Base-by-base conservation (phyloP, 179 eudicot genomes). In the Nepenthes alata region DNA sequence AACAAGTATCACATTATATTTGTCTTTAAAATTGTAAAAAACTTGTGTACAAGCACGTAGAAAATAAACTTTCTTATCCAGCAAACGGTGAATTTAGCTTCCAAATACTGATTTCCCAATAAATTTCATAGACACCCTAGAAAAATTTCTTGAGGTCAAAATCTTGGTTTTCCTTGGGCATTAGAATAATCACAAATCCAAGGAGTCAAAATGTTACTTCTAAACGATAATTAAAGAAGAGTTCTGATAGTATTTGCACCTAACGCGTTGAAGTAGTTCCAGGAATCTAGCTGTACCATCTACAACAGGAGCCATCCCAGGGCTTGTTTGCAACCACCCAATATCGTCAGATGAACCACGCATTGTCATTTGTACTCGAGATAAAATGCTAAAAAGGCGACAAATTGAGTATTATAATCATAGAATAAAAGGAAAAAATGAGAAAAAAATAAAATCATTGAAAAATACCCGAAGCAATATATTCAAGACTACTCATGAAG, bases 281-380 rank as follows among this genome's bases (percentile, higher is more conserved):
- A 73, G 71, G 60, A 91, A 89, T 77, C 98, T 89, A 66, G 80
- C 60, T 2, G 98, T 84, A 70, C 98, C 96, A 73, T 91, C 96
- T 68, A 63, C 66, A 45, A 85, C 86, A 1, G 91, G 85, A 64
- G 83, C 81, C 87, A 91, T 70, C 59, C 82, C 85, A 61, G 96
- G 88, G 70, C 79, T 74, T 4, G 66, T 61, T 58, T 84, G 95
- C 69, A 91, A 54, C 98, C 98, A 91, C 45, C 98, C 98, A 73
- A 91, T 89, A 74, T 91, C 98, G 63, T 75, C 83, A 9, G 86
- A 80, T 67, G 98, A 91, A 51, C 98, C 98, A 39, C 57, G 72
- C 65, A 91, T 65, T 60, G 88, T 69, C 70, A 59, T 91, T 58
- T 61, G 55, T 39, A 83, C 75, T 57, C 86, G 86, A 59, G 82